Evolutionary conservation across 2,329 filamentous ascomycete species (phyloP), one percentile per base, ranked within the genome.

Genomic region (Ascocoryne sarcoides): DNA sequence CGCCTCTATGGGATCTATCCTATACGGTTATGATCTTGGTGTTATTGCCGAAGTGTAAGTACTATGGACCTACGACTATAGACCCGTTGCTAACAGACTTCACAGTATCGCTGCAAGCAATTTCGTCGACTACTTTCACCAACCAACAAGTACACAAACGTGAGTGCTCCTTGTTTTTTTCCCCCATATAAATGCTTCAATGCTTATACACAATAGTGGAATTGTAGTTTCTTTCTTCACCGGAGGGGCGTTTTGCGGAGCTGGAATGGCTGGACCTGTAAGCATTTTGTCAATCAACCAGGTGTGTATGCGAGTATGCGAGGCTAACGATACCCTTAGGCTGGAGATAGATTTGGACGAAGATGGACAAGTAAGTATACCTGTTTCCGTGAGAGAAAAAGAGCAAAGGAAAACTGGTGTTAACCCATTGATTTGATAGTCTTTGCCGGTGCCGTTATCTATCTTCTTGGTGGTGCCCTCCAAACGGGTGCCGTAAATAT

Each of bases 221-320:
- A 74, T 82, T 3, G 80, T 87, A 0, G 84, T 89, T 1, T 84
- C 82, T 1, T 70, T 88, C 44, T 89, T 90, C 60, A 90, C 84
- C 0, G 81, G 72, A 2, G 77, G 84, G 32, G 28, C 60, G 2
- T 62, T 62, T 31, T 65, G 63, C 30, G 72, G 72, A n/a, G 83
- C 83, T 16, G 86, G 86, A 28, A 36, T 56, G 12, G 55, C 56
- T 33, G 56, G 55, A 14, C 52, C 51, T 23, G 40, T 50, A 17
- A 42, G 45, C 26, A 26, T n/a, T n/a, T n/a, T n/a, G n/a, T n/a
- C n/a, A n/a, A n/a, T n/a, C n/a, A n/a, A n/a, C n/a, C n/a, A n/a
- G n/a, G n/a, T n/a, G n/a, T n/a, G n/a, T n/a, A n/a, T n/a, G n/a
- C n/a, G n/a, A n/a, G n/a, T n/a, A n/a, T n/a, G n/a, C n/a, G n/a